Base-by-base conservation (phyloP, 805 yeast species). In the Komagataella phaffii region DNA sequence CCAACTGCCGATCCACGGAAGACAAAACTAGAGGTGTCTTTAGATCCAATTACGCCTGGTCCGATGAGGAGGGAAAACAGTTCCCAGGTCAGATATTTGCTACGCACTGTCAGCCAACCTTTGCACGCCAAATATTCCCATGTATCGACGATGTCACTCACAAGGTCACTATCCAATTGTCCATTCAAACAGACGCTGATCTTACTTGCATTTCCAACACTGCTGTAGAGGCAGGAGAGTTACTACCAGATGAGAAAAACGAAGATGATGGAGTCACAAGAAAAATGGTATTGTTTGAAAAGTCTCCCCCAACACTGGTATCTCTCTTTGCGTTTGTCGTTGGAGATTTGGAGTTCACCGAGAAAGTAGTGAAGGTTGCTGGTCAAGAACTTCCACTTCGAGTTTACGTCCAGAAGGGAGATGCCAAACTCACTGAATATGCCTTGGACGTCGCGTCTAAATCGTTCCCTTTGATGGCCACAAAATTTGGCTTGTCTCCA, bases 91-190 rank as follows among this genome's bases (percentile, higher is more conserved):
- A 66, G 53, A 66, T 84, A 10, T 60, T 85, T 36, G 81, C 89
- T 0, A 83, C 93, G 1, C 93, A 86, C 59, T 73, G 80, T 46
- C 90, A 85, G 61, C 89, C 93, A 0, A 71, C 72, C 17, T 81
- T 74, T 55, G 83, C 88, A 3, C 70, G 83, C 56, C 59, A 61
- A 49, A 74, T 85, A 10, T 81, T 81, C 58, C 95, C 95, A 2
- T 77, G 84, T 58, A 59, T 85, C 10, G 93, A 85, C 62, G 89
- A 84, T 58, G 72, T 80, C 6, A 58, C 68, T n/a, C 63, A 66
- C 36, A 84, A 82, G 59, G 72, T 79, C 3, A 70, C 76, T 1
- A 71, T 81, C 53, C 62, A 72, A 52, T 64, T 86, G 30, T 59
- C 74, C 2, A 62, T 85, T 23, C 72, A 64, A n/a, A 73, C 84